Conservation (phyloP, 805 yeast genomes). For the Candida lessepsii region DNA sequence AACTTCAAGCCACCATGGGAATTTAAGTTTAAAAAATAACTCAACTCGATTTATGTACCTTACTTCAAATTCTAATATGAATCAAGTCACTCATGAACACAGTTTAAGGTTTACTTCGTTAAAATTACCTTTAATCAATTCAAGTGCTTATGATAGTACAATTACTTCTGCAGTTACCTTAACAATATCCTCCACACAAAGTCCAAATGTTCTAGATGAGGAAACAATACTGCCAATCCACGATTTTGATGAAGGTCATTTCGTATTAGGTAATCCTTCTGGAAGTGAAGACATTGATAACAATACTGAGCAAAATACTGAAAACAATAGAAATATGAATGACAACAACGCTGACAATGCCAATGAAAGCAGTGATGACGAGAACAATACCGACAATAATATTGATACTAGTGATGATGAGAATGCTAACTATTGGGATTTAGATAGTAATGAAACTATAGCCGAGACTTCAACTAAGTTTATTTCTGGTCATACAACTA, state of each 20-base stretch:
- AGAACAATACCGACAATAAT: neutral
- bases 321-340: neutral
- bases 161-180: neutral
- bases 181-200: neutral
- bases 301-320: neutral
- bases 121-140: neutral
- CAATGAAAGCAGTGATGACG: slow-evolving; percentile 3
- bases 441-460: neutral
- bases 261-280: slow-evolving; percentile 8
- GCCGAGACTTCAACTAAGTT: neutral
- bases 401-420: neutral
- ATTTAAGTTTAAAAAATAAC: neutral
- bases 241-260: slow-evolving; percentile 10
- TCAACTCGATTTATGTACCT: neutral
- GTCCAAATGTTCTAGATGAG: neutral
- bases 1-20: slow-evolving; percentile 1
- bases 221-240: neutral
- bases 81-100: neutral
- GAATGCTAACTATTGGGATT: neutral
- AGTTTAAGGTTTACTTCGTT: neutral
- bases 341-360: neutral
- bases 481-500: too few species aligned
- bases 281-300: neutral
- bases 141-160: neutral
- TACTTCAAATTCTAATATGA: neutral